Percentiles rank a stretch among this genome's conserved stretches.
phyloP scores from a whole-genome alignment of 495 filamentous ascomycete species.

The Hypoxylon lienhwacheense region DNA sequence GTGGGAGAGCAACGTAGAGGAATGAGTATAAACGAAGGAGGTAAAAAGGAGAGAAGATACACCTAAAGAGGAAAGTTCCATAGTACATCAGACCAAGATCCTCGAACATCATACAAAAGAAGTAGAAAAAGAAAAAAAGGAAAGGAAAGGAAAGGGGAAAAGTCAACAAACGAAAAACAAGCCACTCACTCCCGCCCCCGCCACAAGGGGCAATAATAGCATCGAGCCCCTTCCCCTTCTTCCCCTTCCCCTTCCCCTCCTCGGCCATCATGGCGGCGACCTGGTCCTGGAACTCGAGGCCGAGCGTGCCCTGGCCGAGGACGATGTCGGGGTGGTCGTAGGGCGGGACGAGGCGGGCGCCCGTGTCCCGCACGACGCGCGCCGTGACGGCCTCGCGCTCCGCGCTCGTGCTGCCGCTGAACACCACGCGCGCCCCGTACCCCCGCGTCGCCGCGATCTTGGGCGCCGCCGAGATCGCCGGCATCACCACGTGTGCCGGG shows the following conservation, averaged over 20 bases:
- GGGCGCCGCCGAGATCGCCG: conserved; percentile 72
- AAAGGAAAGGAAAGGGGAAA: background rate
- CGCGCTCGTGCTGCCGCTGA: conserved; percentile 75
- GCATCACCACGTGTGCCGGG: conserved; percentile 89
- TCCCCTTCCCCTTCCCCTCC: conserved; percentile 1
- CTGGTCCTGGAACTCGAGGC: conserved; percentile 78
- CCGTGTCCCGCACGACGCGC: conserved; percentile 66
- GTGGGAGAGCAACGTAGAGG: background rate
- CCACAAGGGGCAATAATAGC: conserved; percentile 86
- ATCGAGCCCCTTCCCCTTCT: conserved; percentile 52
- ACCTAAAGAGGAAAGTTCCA: background rate
- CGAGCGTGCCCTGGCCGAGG: conserved; percentile 86
- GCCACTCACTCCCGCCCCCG: conserved; percentile 65
- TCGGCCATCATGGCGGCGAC: conserved; percentile 45
- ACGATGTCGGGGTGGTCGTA: conserved; percentile 92
- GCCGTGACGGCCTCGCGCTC: conserved; percentile 79
- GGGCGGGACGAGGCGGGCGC: conserved; percentile 78
- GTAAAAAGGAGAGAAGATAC: background rate
- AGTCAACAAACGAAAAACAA: background rate
- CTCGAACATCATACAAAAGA: too few species aligned
- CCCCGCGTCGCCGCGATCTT: conserved; percentile 82
- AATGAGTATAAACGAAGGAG: background rate
- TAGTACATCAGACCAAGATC: too few species aligned
- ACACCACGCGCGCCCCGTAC: conserved; percentile 77
- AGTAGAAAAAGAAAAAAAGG: background rate